Base-by-base conservation (phyloP, 1,284 basidiomycete species). In the Ustilago shanxiensis region DNA sequence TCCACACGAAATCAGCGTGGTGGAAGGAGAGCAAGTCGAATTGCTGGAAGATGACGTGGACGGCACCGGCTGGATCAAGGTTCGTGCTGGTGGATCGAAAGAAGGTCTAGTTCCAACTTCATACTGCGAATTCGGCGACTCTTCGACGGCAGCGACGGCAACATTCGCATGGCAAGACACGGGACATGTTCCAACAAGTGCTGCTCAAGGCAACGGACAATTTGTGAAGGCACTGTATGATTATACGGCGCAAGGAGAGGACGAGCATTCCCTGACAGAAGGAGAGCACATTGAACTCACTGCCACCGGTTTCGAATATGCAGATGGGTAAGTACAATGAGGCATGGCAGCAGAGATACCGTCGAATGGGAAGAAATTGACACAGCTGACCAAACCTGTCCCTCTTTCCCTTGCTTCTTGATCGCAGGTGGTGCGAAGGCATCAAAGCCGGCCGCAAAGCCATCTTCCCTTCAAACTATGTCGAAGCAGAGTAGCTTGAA, bases 21-120 rank as follows among this genome's bases (percentile, higher is more conserved):
- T 41, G 5, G 72, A 75, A 39, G 79, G 79, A 56, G 72, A 81
- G n/a, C 14, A 33, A 14, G 67, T 79, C 3, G 67, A 71, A 22
- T 50, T 81, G 55, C 45, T 81, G 20, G 78, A 78, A 29, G 78
- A 77, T 41, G 79, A 81, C 45, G 56, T 68, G 6, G 79, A 80
- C 31, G 66, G 62, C 11, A 63, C 31, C 7, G 79, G 79, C 1
- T 81, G 79, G 79, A 74, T 78, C 60, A 78, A 81, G 37, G 72
- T 79, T 22, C 51, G 62, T 24, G 55, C 55, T 4, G 60, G 56
- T 14, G 29, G 45, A 22, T 53, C 26, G 0, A 55, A 56, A 14
- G 58, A 74, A 56, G 79, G 79, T 14, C 64, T 81, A 5, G 79
- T 81, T 3, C 79, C 79, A 2, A 77, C 78, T 5, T 62, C 75